Conservation (phyloP, 2,329 filamentous ascomycete genomes). For the Trichoderma gracile region DNA sequence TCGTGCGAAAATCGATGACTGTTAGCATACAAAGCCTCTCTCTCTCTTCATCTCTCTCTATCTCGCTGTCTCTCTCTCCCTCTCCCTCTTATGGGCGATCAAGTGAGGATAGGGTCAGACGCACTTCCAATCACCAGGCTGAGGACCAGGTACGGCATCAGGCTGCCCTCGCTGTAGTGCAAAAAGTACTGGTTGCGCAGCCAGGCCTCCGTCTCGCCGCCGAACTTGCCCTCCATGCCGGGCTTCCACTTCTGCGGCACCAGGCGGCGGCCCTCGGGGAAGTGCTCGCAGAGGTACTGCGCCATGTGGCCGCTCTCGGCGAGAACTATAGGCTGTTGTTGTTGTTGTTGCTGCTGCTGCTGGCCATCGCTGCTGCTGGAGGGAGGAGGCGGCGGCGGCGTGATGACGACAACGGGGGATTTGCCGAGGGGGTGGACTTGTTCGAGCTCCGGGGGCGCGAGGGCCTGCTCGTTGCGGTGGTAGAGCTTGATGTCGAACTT, state of each 20-base stretch:
- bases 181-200: slow-evolving; percentile 67
- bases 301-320: slow-evolving; percentile 81
- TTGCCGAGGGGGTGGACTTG: slow-evolving; percentile 84
- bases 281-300: slow-evolving; percentile 77
- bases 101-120: slow-evolving; percentile 29
- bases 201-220: slow-evolving; percentile 62
- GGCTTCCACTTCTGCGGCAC: slow-evolving; percentile 57
- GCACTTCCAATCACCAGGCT: slow-evolving; percentile 58
- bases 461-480: slow-evolving; percentile 63
- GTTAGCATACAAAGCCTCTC: background rate
- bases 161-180: slow-evolving; percentile 81
- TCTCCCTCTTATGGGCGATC: background rate
- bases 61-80: background rate
- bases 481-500: slow-evolving; percentile 79
- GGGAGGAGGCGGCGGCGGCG: slow-evolving; percentile 39
- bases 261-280: slow-evolving; percentile 47
- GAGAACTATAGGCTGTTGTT: slow-evolving; percentile 56
- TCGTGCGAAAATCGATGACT: no score
- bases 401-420: slow-evolving; percentile 73
- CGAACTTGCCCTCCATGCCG: slow-evolving; percentile 57
- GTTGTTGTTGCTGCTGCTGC: no score
- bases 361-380: no score
- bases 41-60: background rate
- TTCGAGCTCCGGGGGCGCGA: slow-evolving; percentile 76
- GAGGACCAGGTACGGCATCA: slow-evolving; percentile 72